Evolutionary conservation across 2,329 filamentous ascomycete genomes (phyloP).

Genomic region (Colletotrichum tanaceti): DNA sequence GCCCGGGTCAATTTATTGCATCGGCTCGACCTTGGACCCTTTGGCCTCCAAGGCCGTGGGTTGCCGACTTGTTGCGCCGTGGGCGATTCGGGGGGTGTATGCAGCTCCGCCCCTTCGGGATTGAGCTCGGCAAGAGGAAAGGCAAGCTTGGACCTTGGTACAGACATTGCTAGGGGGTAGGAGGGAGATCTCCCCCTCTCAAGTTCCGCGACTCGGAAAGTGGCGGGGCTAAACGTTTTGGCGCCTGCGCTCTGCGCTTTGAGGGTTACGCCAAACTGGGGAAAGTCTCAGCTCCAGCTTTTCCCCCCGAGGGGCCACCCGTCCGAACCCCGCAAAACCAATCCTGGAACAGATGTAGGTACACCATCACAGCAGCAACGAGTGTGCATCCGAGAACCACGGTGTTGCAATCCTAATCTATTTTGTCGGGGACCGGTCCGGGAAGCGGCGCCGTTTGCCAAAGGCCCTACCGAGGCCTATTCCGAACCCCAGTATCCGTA

Average conservation of each 20-base stretch:
- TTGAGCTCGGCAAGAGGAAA: conserved; percentile 37
- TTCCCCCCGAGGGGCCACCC: conserved; percentile 21
- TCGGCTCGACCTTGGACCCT: conserved; percentile 19
- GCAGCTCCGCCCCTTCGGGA: conserved; percentile 40
- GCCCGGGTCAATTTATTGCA: conserved; percentile 34
- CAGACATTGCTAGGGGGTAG: conserved; percentile 3
- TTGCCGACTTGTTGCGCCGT: conserved; percentile 27
- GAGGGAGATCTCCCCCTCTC: conserved; percentile 19
- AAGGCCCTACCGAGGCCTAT: conserved; percentile 29
- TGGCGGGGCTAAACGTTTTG: conserved; percentile 41
- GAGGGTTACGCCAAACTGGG: conserved; percentile 16
- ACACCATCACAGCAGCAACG: too few species aligned
- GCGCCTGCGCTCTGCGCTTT: conserved; percentile 16
- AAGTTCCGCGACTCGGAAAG: conserved; percentile 39
- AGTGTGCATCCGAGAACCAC: too few species aligned
- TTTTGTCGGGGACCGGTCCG: conserved; percentile 11
- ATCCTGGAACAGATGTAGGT: background rate
- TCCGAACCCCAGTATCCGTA: background rate
- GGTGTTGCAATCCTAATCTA: background rate
- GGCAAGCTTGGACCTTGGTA: conserved; percentile 23
- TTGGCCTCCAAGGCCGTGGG: conserved; percentile 30
- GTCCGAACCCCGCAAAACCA: conserved; percentile 33
- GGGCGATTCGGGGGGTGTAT: conserved; percentile 24
- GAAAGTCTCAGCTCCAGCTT: conserved; percentile 21
- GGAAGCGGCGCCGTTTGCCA: conserved; percentile 35